Conservation (phyloP, 805 yeast genomes). For the Cyberlindnera amylophila region DNA sequence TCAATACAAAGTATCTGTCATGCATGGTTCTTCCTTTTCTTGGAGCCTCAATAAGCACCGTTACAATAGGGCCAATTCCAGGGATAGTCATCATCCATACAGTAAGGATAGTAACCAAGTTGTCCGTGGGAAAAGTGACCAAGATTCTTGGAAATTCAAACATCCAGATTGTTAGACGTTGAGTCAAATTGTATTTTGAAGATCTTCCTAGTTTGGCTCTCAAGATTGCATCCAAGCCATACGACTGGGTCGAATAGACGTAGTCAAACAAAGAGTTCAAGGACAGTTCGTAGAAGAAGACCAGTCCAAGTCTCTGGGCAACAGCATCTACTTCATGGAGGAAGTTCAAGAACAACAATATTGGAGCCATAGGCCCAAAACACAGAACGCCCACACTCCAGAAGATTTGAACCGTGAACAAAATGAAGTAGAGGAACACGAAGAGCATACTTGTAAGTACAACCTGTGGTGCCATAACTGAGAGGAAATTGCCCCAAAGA, state of each 20-base stretch:
- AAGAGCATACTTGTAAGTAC: conserved; percentile 6
- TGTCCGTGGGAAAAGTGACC: conserved; percentile 4
- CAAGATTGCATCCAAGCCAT: conserved; percentile 2
- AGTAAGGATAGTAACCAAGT: conserved; percentile 2
- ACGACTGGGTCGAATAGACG: not conserved
- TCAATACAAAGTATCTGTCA: conserved; percentile 10
- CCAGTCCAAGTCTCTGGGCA: conserved; percentile 9
- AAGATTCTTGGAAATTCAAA: conserved; percentile 4
- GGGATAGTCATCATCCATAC: conserved; percentile 12
- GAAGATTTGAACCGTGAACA: conserved; percentile 4
- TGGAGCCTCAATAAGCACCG: conserved; percentile 10
- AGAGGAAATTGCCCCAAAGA: conserved; percentile 10
- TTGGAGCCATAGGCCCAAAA: conserved; percentile 11
- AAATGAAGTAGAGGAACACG: conserved; percentile 3
- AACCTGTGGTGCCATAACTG: conserved; percentile 7
- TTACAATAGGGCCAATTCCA: conserved; percentile 6
- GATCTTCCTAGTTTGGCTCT: conserved; percentile 7
- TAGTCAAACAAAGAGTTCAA: conserved; percentile 12
- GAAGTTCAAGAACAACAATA: conserved; percentile 8
- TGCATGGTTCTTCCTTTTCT: conserved; percentile 9
- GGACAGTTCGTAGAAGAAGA: conserved; percentile 9
- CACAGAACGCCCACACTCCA: conserved; percentile 6
- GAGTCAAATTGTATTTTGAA: not conserved
- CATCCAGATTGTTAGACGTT: not conserved
- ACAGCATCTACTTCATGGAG: conserved; percentile 9